Evolutionary conservation across 768 basidiomycete genomes (phyloP).

Genomic region (Suillus brevipes): DNA sequence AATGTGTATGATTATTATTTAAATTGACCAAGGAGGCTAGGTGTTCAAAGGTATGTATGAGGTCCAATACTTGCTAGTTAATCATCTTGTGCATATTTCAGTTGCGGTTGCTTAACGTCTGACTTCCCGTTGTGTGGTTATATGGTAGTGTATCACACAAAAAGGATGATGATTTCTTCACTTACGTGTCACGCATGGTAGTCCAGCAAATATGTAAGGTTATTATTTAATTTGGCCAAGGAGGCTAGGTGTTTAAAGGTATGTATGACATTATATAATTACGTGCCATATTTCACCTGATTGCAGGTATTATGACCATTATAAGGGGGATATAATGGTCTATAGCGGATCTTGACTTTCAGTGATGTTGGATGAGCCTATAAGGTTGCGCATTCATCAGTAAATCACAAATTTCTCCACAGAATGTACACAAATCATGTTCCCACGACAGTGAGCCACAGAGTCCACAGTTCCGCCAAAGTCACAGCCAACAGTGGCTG

Average conservation of each 20-base stretch:
- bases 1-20: background rate
- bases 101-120: background rate
- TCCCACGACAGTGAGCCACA: too few species aligned
- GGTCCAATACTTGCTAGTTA: background rate
- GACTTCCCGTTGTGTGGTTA: background rate
- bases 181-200: background rate
- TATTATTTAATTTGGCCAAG: background rate
- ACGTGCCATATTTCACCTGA: background rate
- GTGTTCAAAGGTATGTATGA: background rate
- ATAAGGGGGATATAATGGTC: background rate
- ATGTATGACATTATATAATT: background rate
- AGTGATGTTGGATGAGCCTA: too few species aligned
- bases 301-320: background rate
- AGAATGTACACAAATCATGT: too few species aligned
- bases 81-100: background rate
- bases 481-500: too few species aligned
- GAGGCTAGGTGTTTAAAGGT: conserved; percentile 1
- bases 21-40: background rate
- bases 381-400: too few species aligned
- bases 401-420: too few species aligned
- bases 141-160: background rate
- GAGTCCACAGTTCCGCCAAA: too few species aligned
- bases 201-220: background rate
- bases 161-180: background rate
- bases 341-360: background rate